Conservation (phyloP, 2,329 filamentous ascomycete genomes). For the Hawksworthiomyces lignivorus region DNA sequence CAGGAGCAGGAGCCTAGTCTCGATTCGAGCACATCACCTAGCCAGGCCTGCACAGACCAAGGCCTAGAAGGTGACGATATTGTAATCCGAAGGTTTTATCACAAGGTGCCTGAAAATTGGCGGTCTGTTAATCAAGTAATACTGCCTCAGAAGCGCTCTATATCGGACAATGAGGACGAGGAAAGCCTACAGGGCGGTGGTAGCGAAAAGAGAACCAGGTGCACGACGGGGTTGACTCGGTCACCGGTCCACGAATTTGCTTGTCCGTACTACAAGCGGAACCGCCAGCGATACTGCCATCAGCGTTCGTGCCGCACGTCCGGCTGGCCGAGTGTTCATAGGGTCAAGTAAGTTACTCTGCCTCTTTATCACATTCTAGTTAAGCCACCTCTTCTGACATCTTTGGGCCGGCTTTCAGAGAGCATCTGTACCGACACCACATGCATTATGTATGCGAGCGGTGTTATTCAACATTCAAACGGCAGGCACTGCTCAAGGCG, state of each 20-base stretch:
- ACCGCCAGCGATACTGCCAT: slow-evolving; percentile 26
- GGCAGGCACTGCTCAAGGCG: slow-evolving; percentile 22
- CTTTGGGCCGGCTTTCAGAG: slow-evolving; percentile 15
- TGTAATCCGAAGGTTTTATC: no score
- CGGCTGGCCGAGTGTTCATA: slow-evolving; percentile 30
- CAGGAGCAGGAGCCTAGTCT: no score
- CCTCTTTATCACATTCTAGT: no score
- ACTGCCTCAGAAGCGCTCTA: slow-evolving; percentile 1
- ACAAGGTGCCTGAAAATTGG: no score
- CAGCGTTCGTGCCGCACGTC: slow-evolving; percentile 28
- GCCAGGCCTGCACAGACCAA: no score
- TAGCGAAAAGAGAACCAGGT: slow-evolving; percentile 13
- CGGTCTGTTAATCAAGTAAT: no score
- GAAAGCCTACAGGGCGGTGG: neutral
- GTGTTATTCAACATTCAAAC: slow-evolving; percentile 28
- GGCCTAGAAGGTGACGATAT: no score
- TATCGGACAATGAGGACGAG: slow-evolving; percentile 1
- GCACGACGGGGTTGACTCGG: neutral
- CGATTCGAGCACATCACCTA: no score
- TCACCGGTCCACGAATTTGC: slow-evolving; percentile 17
- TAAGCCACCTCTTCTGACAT: neutral
- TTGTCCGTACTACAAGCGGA: slow-evolving; percentile 33
- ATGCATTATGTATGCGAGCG: slow-evolving; percentile 25
- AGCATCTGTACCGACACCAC: slow-evolving; percentile 32
- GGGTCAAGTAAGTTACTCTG: slow-evolving; percentile 25